A percentile compares a stretch with the other conserved stretches of the same genome.
These are phyloP conservation scores for Staphylotrichum tortipilum DNA, from an alignment of 495 filamentous ascomycete genomes.

Conservation along the genomic window DNA sequence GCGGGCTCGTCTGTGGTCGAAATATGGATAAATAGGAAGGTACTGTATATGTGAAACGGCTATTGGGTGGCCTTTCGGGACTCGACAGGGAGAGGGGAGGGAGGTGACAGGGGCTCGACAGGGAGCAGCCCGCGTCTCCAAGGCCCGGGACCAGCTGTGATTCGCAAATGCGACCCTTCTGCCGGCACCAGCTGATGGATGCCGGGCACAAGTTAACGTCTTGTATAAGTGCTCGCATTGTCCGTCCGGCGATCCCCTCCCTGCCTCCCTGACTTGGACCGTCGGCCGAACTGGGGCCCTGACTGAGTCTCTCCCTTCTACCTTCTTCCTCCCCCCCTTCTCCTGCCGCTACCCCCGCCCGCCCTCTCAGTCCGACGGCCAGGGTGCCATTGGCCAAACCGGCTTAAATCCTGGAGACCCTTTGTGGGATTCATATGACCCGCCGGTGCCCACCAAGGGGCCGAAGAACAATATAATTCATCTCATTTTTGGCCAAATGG, in stretches of 20 bases:
- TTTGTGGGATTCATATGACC: neutral
- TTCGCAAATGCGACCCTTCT: neutral
- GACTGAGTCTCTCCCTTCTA: too few relatives aligned
- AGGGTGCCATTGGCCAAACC: neutral
- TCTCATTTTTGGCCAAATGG: neutral
- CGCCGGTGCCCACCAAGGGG: neutral
- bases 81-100: neutral
- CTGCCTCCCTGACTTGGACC: neutral
- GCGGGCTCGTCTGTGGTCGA: neutral
- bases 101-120: too few relatives aligned
- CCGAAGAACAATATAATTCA: neutral
- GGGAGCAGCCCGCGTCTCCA: neutral
- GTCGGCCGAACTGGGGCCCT: neutral
- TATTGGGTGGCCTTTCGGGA: constrained; percentile 7
- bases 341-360: too few relatives aligned
- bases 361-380: too few relatives aligned
- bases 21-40: constrained; percentile 11
- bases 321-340: too few relatives aligned
- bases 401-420: constrained; percentile 3
- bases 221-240: neutral
- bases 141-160: neutral
- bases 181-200: neutral
- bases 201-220: neutral
- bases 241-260: neutral
- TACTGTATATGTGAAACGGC: constrained; percentile 4